A percentile compares a stretch with the other conserved stretches of the same genome.
Conservation (phyloP, 2,329 filamentous ascomycete genomes). For the Aspergillus oerlinghausenensis region DNA sequence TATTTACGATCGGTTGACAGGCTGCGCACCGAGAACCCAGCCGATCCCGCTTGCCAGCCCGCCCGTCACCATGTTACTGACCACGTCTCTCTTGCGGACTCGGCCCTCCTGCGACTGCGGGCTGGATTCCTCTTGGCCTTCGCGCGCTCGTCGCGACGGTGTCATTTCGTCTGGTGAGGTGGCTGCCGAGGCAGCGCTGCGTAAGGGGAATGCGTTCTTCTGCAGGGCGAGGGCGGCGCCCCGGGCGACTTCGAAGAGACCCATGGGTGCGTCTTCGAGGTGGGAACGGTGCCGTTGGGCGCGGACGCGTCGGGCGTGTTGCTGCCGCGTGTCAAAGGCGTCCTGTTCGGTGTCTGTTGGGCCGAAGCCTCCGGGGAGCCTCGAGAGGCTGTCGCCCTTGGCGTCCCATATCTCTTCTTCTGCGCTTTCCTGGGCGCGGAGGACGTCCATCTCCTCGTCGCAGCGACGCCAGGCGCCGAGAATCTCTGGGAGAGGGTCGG, state of each 20-base stretch:
- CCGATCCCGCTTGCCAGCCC: conserved; percentile 59
- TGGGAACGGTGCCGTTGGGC: conserved; percentile 23
- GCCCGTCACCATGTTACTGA: conserved; percentile 60
- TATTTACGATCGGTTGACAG: conserved; percentile 29
- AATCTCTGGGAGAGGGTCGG: conserved; percentile 55
- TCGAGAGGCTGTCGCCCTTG: conserved; percentile 42
- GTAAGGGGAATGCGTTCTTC: conserved; percentile 45
- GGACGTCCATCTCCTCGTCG: conserved; percentile 55
- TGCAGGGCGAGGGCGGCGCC: conserved; percentile 46
- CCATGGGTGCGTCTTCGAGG: conserved; percentile 47
- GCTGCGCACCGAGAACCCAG: conserved; percentile 58
- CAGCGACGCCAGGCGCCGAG: conserved; percentile 59
- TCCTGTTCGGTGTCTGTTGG: conserved; percentile 42
- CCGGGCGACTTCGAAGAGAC: conserved; percentile 49
- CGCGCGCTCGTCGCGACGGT: conserved; percentile 14
- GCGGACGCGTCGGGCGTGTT: conserved; percentile 33
- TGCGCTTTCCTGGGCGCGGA: conserved; percentile 51
- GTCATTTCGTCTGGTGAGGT: conserved; percentile 4
- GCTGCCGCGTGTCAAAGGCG: conserved; percentile 40
- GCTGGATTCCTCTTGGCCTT: conserved; percentile 14
- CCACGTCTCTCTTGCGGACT: conserved; percentile 50
- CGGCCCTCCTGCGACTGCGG: conserved; percentile 13
- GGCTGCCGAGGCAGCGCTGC: conserved; percentile 14
- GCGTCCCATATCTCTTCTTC: conserved; percentile 57
- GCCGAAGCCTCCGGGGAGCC: conserved; percentile 43